Conservation (phyloP, 805 yeast genomes). For the Lachancea dasiensis region DNA sequence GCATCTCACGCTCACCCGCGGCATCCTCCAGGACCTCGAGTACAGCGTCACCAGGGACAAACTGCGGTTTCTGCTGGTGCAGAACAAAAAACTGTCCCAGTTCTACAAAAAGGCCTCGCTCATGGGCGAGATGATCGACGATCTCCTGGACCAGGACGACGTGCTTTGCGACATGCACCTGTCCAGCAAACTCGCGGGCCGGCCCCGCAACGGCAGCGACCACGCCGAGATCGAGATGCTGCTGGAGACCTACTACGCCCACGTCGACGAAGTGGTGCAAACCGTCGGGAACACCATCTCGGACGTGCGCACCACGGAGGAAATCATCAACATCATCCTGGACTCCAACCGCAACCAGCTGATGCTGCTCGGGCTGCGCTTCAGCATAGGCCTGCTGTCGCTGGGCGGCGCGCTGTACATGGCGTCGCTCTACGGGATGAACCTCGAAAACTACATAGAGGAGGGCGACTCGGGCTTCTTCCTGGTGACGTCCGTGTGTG, state of each 20-base stretch:
- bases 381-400: conserved; percentile 77
- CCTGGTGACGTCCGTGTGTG: conserved; percentile 37
- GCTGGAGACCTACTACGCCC: conserved; percentile 83
- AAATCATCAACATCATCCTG: conserved; percentile 83
- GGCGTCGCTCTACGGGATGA: conserved; percentile 94
- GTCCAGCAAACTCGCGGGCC: conserved; percentile 49
- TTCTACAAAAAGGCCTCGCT: conserved; percentile 79
- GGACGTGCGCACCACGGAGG: conserved; percentile 91
- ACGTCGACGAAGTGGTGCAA: conserved; percentile 91
- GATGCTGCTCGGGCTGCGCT: conserved; percentile 79
- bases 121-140: conserved; percentile 80
- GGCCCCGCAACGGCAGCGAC: conserved; percentile 48
- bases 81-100: conserved; percentile 76
- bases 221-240: conserved; percentile 87
- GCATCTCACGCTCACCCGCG: conserved; percentile 67
- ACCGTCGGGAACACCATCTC: conserved; percentile 68
- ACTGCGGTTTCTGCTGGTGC: conserved; percentile 70
- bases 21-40: conserved; percentile 73
- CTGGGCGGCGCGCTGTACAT: conserved; percentile 74
- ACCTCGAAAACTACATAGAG: conserved; percentile 85
- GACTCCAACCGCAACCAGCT: conserved; percentile 93
- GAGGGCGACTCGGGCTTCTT: conserved; percentile 68
- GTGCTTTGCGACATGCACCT: conserved; percentile 76
- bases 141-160: conserved; percentile 80
- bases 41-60: conserved; percentile 73